Evolutionary conservation across 176 grass and related monocot genomes (phyloP).

Genomic region (Dendrocalamus sinicus): DNA sequence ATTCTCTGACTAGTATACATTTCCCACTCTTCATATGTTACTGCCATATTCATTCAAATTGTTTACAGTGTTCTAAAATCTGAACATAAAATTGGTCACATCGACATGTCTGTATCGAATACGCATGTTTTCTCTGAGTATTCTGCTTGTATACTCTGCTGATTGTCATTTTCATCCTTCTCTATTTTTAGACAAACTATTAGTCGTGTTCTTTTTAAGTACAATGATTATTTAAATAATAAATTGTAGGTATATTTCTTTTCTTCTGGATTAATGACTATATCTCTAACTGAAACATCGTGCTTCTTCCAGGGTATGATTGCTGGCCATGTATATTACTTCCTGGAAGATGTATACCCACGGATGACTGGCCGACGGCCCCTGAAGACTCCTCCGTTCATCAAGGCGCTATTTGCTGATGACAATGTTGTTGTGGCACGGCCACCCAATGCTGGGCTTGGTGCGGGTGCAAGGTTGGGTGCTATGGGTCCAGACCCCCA

Average conservation of each 20-base stretch:
- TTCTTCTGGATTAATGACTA: conserved; percentile 1
- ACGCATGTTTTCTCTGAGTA: background rate
- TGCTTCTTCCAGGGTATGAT: conserved; percentile 82
- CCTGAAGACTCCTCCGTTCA: conserved; percentile 83
- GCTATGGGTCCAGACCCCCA: conserved; percentile 40
- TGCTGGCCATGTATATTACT: conserved; percentile 95
- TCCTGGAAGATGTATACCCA: conserved; percentile 92
- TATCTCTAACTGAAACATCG: background rate
- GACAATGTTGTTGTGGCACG: conserved; percentile 68
- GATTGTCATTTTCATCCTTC: background rate
- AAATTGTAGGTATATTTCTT: background rate
- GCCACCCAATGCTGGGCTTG: conserved; percentile 49
- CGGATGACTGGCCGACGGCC: conserved; percentile 80
- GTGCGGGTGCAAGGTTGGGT: conserved; percentile 56
- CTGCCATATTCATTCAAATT: conserved; percentile 22
- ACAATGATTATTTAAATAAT: background rate
- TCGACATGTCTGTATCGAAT: background rate
- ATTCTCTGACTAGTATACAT: conserved; percentile 15
- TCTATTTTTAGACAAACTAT: background rate
- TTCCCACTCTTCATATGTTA: background rate
- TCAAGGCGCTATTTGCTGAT: conserved; percentile 86
- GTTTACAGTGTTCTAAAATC: background rate
- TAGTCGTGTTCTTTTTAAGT: background rate
- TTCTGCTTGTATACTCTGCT: background rate
- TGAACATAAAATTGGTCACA: background rate